Evolutionary conservation across 345 rosid genomes (phyloP), one percentile per base, ranked within the genome.

Genomic region (Ceriops tagal): DNA sequence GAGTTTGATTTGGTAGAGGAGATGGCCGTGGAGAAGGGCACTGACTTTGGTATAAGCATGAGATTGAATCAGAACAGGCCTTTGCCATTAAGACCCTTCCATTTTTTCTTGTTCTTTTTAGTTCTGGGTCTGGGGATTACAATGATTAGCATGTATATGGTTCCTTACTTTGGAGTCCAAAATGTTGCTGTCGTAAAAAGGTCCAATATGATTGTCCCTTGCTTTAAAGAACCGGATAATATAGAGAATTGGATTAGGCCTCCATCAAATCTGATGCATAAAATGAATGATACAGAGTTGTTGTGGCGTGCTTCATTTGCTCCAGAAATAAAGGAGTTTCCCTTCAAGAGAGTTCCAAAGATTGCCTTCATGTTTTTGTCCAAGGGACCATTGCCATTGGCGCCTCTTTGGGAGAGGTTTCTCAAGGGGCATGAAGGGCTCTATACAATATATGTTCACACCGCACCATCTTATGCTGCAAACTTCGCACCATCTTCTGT

Each of bases 341-440:
- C 97, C 1, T 88, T 85, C 67, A 74, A 69, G 69, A 87, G 97
- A 43, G 85, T 86, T 55, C 96, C 96, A 51, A 95, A 90, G 75
- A 71, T 95, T 67, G 98, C 99, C 53, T 95, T 95, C 82, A 88
- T 92, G 98, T 95, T 95, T 85, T 82, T 95, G 74, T 78, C 91
- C 6, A 90, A 92, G 72, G 97, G 99, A 43, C 87, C 91, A 51
- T 77, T 95, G 85, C 96, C 96, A 7, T 75, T 95, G 75, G 89
- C 89, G 61, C 91, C 96, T 24, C 89, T 95, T 15, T 95, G 98
- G 99, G 96, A 95, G 73, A 86, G 73, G 80, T 95, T 92, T 82
- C 86, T 92, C 76, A 73, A 86, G 62, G 96, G 89, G 22, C 80
- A 87, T 51, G 78, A 88, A 65, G 88, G 80, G 77, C 82, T 70